Conservation (phyloP, 768 basidiomycete genomes). For the Coprinopsis cinerea region DNA sequence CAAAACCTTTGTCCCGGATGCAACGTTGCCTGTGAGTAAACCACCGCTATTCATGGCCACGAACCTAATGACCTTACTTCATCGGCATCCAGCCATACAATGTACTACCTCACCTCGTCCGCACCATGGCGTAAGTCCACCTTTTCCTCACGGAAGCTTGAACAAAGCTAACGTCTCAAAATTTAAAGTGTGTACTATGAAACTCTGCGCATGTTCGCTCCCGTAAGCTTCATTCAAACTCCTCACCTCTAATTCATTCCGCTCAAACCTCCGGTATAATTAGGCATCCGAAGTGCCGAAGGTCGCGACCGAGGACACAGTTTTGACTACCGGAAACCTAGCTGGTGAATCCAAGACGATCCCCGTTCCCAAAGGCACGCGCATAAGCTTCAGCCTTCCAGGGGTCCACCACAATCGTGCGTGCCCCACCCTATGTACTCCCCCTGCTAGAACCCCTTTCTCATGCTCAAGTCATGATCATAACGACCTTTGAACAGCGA, state of each 20-base stretch:
- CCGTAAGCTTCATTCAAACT: slow-evolving; percentile 21
- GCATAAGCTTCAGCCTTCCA: slow-evolving; percentile 27
- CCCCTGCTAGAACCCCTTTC: too few species aligned
- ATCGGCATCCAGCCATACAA: not conserved
- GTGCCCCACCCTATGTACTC: too few species aligned
- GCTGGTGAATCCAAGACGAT: slow-evolving; percentile 34
- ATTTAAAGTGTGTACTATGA: not conserved
- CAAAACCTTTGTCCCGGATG: slow-evolving; percentile 19
- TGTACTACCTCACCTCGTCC: not conserved
- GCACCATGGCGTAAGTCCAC: not conserved
- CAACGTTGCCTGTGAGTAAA: slow-evolving; percentile 22
- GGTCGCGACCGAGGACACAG: slow-evolving; percentile 39
- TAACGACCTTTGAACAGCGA: slow-evolving; percentile 22
- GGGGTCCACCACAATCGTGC: slow-evolving; percentile 49
- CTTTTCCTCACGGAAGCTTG: not conserved
- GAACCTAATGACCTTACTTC: not conserved
- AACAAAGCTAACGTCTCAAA: not conserved
- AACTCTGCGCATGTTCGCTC: slow-evolving; percentile 17
- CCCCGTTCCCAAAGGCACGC: slow-evolving; percentile 36
- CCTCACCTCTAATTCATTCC: not conserved
- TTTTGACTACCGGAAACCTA: slow-evolving; percentile 26
- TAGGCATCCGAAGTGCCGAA: slow-evolving; percentile 41
- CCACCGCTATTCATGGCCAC: not conserved
- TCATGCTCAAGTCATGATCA: not conserved
- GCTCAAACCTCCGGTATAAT: slow-evolving; percentile 4